Percentiles rank a stretch among this genome's conserved stretches.
phyloP scores from a whole-genome alignment of 129 eudicot species.

The sunflower (Helianthus annuus) region HanXRQr2.0-SUNRISE NC_035433.2:125645529-125646028 shows the following conservation, averaged over 20 bases:
- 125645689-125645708: slow-evolving; percentile 13
- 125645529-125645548: slow-evolving; percentile 13
- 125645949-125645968: slow-evolving; percentile 27
- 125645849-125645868: slow-evolving; percentile 13
- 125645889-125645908: slow-evolving; percentile 2
- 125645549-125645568: background rate
- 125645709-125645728: slow-evolving; percentile 3
- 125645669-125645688: slow-evolving; percentile 15
- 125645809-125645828: slow-evolving; percentile 10
- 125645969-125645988: slow-evolving; percentile 48
- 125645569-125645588: background rate
- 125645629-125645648: slow-evolving; percentile 22
- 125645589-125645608: slow-evolving; percentile 13
- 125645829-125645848: background rate
- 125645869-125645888: background rate
- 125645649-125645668: slow-evolving; percentile 32
- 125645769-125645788: background rate
- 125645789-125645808: slow-evolving; percentile 2
- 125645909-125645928: background rate
- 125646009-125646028: slow-evolving; percentile 73
- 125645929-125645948: slow-evolving; percentile 1
- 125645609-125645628: slow-evolving; percentile 30
- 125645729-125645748: slow-evolving; percentile 8
- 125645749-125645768: slow-evolving; percentile 2
- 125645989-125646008: slow-evolving; percentile 90